A percentile compares a stretch with the other conserved stretches of the same genome.
Conservation (phyloP, 495 filamentous ascomycete genomes). For the Trichoderma reesei region DNA sequence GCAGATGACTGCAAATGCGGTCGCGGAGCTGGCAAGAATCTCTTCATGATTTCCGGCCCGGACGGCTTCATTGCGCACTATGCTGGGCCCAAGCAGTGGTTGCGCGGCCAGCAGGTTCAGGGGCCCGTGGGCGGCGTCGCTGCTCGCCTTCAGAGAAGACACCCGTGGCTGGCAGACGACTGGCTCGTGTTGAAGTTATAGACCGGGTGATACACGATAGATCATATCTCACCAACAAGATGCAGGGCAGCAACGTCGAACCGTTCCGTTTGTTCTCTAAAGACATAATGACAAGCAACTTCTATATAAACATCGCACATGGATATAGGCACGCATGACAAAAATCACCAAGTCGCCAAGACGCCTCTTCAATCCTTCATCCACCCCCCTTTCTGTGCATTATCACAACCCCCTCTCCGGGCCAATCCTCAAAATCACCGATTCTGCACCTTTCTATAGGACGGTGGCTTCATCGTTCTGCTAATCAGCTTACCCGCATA, state of each 20-base stretch:
- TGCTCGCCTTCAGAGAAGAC: slow-evolving; percentile 21
- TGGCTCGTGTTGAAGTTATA: slow-evolving; percentile 46
- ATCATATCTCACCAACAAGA: neutral
- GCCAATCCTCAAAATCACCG: slow-evolving; percentile 17
- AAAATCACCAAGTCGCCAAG: slow-evolving; percentile 2
- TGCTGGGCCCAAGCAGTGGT: slow-evolving; percentile 69
- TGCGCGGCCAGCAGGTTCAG: slow-evolving; percentile 59
- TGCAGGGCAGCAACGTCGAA: neutral
- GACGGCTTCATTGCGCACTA: slow-evolving; percentile 77
- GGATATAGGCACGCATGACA: neutral
- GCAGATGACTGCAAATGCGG: slow-evolving; percentile 10
- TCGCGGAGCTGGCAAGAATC: slow-evolving; percentile 32
- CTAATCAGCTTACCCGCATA: slow-evolving; percentile 75
- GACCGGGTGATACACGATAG: neutral
- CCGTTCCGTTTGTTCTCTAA: neutral
- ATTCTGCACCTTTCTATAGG: slow-evolving; percentile 89
- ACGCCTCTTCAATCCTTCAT: neutral
- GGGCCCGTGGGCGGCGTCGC: slow-evolving; percentile 43
- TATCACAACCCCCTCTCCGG: too few species aligned
- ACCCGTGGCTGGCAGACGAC: slow-evolving; percentile 18
- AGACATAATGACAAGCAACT: neutral
- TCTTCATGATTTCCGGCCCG: slow-evolving; percentile 77
- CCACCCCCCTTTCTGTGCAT: neutral
- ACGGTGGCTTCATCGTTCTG: slow-evolving; percentile 81
- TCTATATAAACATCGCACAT: neutral